Evolutionary conservation across 2,329 filamentous ascomycete species (phyloP), one percentile per base, ranked within the genome.

Genomic region (Calonectria ilicicola): DNA sequence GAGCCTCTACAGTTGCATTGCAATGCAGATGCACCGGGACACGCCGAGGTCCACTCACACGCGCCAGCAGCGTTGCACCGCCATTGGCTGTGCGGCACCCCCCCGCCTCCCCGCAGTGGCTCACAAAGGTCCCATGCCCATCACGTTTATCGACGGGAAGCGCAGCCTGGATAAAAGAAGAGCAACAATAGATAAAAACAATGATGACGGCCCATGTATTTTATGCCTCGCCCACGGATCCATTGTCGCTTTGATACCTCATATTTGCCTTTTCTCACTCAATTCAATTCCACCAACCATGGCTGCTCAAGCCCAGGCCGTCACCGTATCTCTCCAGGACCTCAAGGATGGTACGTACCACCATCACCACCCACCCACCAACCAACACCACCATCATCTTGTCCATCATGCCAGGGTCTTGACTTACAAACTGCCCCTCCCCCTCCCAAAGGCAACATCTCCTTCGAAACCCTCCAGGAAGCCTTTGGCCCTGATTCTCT

Each of bases 401-500:
- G n/a, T n/a, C n/a, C n/a, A n/a, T n/a, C 56, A 60, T 65, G 35
- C 32, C 70, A 72, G 40, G 56, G 32, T 69, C 65, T 32, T 27
- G 23, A 73, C 53, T 60, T 60, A 32, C 51, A 77, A 71, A 78
- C n/a, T n/a, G 46, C 47, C 76, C 35, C 6, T 60, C 44, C 65
- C 47, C 76, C 35, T 5, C 60, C 44, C 66, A 49, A 75, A 94
- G 93, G 91, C 23, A 89, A 89, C 70, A 88, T 96, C 56, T 88
- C 93, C 0, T 93, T 95, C 65, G 89, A 91, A 69, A 90, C 90
- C 0, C 88, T 97, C 14, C 90, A 94, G 78, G 84, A 93, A 77
- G 97, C 97, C 0, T 98, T 99, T 82, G 97, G 97, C 0, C 95
- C 96, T 1, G 91, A 94, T 29, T 98, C 95, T 2, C 87, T 98